phyloP scores from a whole-genome alignment of 2,329 filamentous ascomycete species.

The Aureobasidium sp. region DNA sequence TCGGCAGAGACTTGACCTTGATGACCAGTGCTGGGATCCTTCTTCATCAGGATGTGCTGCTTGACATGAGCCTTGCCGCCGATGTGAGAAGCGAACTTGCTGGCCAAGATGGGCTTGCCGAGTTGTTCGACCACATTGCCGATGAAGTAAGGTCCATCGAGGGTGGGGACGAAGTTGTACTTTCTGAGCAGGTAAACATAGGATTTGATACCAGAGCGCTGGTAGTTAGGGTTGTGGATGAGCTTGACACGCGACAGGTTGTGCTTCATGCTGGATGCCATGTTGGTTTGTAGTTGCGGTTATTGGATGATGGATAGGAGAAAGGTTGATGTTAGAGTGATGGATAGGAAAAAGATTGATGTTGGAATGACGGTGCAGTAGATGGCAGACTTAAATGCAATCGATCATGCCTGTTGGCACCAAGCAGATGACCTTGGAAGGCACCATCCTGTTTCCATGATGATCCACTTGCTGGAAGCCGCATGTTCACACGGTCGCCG shows the following conservation, averaged over 20 bases:
- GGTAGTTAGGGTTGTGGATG: slow-evolving; percentile 25
- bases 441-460: neutral
- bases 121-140: slow-evolving; percentile 43
- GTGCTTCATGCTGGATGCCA: slow-evolving; percentile 17
- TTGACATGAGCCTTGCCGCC: slow-evolving; percentile 43
- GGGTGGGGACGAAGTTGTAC: slow-evolving; percentile 54
- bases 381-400: slow-evolving; percentile 15
- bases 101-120: slow-evolving; percentile 31
- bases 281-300: slow-evolving; percentile 19
- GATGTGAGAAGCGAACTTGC: slow-evolving; percentile 27
- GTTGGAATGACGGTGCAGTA: slow-evolving; percentile 20
- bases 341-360: slow-evolving; percentile 17
- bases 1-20: slow-evolving; percentile 32
- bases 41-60: slow-evolving; percentile 44
- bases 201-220: slow-evolving; percentile 25
- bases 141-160: slow-evolving; percentile 55
- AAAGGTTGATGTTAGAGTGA: slow-evolving; percentile 17
- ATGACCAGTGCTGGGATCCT: slow-evolving; percentile 25
- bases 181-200: slow-evolving; percentile 25
- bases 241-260: slow-evolving; percentile 24
- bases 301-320: neutral
- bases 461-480: neutral
- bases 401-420: neutral
- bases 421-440: neutral
- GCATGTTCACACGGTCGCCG: neutral